Evolutionary conservation across 2,329 filamentous ascomycete species (phyloP).

Genomic region (Trichoderma sp.): DNA sequence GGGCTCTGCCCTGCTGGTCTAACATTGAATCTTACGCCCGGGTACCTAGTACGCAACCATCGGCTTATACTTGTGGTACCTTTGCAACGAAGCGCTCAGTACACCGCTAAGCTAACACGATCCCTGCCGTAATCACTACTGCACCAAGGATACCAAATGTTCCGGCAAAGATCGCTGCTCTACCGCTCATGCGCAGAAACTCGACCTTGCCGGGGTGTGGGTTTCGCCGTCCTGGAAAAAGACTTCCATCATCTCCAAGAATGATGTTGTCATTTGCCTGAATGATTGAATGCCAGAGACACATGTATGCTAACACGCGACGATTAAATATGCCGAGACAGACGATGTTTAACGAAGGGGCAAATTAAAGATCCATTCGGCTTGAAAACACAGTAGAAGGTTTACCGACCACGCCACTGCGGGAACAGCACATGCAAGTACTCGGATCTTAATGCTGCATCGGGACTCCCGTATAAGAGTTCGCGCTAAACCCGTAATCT

Average conservation of each 20-base stretch:
- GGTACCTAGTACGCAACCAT: no score
- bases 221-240: background rate
- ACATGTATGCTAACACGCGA: background rate
- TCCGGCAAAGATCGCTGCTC: background rate
- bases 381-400: background rate
- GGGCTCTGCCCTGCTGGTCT: no score
- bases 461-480: background rate
- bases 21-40: background rate
- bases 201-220: background rate
- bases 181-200: background rate
- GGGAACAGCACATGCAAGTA: background rate
- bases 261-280: background rate
- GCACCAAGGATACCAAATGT: background rate
- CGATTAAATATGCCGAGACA: background rate
- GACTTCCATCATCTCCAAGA: background rate
- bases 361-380: background rate
- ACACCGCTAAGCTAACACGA: background rate
- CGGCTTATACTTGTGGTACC: no score
- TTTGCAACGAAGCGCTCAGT: background rate
- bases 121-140: background rate
- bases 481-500: background rate
- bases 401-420: background rate
- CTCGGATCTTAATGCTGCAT: no score
- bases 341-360: no score
- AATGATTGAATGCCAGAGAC: background rate